Percentiles rank a stretch among this genome's conserved stretches.
Evolutionary conservation across 2,329 filamentous ascomycete species (phyloP).

Genomic region (Penicillium sp.): DNA sequence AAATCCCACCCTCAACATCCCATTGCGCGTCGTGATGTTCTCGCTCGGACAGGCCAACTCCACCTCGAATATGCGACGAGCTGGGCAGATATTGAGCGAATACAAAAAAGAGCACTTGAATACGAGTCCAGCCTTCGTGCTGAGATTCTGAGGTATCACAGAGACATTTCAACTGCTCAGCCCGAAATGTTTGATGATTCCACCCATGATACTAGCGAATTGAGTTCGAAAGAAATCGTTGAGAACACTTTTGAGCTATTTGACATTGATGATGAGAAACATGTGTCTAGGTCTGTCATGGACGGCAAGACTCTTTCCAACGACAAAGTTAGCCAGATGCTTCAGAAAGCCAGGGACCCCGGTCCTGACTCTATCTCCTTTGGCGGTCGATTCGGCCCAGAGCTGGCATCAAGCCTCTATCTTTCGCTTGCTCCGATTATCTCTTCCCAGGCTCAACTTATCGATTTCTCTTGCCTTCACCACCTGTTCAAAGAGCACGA

Average conservation of each 20-base stretch:
- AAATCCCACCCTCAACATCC: constrained; percentile 69
- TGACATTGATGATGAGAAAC: constrained; percentile 33
- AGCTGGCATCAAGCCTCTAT: constrained; percentile 53
- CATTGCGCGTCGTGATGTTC: constrained; percentile 54
- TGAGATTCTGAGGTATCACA: constrained; percentile 41
- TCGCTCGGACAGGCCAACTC: constrained; percentile 53
- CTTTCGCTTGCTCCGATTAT: constrained; percentile 76
- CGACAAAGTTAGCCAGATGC: constrained; percentile 30
- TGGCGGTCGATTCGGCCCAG: constrained; percentile 34
- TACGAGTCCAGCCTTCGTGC: constrained; percentile 37
- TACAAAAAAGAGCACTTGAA: constrained; percentile 59
- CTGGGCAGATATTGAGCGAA: constrained; percentile 65
- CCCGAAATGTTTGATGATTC: neutral
- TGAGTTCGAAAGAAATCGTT: constrained; percentile 6
- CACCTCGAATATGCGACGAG: constrained; percentile 66
- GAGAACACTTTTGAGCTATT: constrained; percentile 34
- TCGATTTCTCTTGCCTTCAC: constrained; percentile 73
- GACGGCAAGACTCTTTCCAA: constrained; percentile 23
- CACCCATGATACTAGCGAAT: neutral
- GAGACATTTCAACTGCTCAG: constrained; percentile 27
- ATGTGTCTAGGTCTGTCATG: constrained; percentile 25
- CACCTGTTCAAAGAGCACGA: constrained; percentile 74
- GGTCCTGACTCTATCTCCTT: constrained; percentile 11
- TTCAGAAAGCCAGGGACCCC: constrained; percentile 25
- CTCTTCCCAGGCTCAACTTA: constrained; percentile 68